A percentile compares a stretch with the other conserved stretches of the same genome.
phyloP scores from a whole-genome alignment of 257 asterid species.

The Lithospermum erythrorhizon region DNA sequence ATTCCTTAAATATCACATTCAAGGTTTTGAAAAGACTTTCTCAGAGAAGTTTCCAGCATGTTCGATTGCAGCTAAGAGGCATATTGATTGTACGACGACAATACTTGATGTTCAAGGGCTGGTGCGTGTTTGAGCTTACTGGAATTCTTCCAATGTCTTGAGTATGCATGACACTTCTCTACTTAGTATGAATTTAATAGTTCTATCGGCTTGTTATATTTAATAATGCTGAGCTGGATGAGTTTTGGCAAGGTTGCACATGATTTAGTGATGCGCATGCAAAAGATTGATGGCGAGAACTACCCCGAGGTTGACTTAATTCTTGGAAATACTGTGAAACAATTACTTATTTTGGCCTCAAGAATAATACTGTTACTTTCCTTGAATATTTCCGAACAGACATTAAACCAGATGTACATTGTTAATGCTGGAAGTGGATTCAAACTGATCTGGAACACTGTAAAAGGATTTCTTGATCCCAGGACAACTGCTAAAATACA shows the following conservation, averaged over 20 bases:
- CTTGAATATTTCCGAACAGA: conserved; percentile 39
- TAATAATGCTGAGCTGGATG: conserved; percentile 72
- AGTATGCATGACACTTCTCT: conserved; percentile 2
- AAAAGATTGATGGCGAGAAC: conserved; percentile 85
- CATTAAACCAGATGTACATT: conserved; percentile 83
- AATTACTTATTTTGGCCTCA: conserved; percentile 1
- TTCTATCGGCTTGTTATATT: conserved; percentile 9
- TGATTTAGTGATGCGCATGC: conserved; percentile 87
- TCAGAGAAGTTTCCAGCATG: conserved; percentile 88
- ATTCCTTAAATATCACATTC: conserved; percentile 84
- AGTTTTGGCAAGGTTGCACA: conserved; percentile 86
- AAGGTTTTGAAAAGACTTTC: conserved; percentile 79
- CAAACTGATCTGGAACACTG: conserved; percentile 71
- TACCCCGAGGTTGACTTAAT: conserved; percentile 78
- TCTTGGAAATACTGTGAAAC: conserved; percentile 10
- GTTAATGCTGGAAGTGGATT: conserved; percentile 95
- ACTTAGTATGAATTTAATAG: background rate
- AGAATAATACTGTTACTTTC: conserved; percentile 13
- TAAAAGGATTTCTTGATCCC: conserved; percentile 86
- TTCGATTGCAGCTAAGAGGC: conserved; percentile 81
- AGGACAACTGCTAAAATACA: conserved; percentile 78
- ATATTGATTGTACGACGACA: conserved; percentile 76
- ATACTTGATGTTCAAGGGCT: conserved; percentile 87
- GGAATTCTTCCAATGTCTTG: conserved; percentile 10
- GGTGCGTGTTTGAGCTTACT: conserved; percentile 44